Percentiles rank a stretch among this genome's conserved stretches.
Evolutionary conservation across 2,329 filamentous ascomycete genomes (phyloP).

Genomic region (Tolypocladium guangdongense): DNA sequence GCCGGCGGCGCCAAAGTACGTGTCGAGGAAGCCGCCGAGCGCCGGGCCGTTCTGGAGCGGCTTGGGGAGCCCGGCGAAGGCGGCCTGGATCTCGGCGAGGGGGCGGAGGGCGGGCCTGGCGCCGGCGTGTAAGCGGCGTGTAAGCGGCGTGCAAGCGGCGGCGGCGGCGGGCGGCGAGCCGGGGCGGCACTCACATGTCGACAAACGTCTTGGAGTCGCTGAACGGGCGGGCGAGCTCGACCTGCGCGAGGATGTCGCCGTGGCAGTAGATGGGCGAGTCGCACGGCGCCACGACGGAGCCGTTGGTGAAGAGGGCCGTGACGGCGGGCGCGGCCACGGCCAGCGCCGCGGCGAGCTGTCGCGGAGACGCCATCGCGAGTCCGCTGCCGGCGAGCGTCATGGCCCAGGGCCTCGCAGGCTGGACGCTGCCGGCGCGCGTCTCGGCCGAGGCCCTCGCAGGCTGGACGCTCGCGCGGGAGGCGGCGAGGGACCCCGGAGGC

Average conservation of each 20-base stretch:
- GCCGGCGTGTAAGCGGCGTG: not conserved
- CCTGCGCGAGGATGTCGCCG: conserved; percentile 49
- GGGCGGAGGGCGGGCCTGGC: conserved; percentile 47
- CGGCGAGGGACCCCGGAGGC: no score
- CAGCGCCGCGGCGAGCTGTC: conserved; percentile 14
- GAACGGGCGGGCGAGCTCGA: conserved; percentile 54
- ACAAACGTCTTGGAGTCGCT: conserved; percentile 62
- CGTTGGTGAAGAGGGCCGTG: conserved; percentile 46
- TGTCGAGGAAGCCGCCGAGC: conserved; percentile 49
- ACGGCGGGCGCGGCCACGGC: conserved; percentile 16
- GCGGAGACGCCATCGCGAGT: conserved; percentile 6
- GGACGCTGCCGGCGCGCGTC: no score
- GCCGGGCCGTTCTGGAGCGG: conserved; percentile 53
- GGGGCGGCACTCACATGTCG: conserved; percentile 42
- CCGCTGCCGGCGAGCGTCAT: not conserved
- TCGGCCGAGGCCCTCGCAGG: no score
- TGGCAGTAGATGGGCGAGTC: conserved; percentile 59
- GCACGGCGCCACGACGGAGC: conserved; percentile 50
- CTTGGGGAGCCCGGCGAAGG: conserved; percentile 47
- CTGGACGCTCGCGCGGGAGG: no score
- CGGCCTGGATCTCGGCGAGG: conserved; percentile 47
- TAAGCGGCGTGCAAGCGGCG: no score
- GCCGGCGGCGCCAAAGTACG: conserved; percentile 53
- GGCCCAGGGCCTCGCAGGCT: not conserved
- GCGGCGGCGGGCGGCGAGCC: no score